A percentile compares a stretch with the other conserved stretches of the same genome.
These are phyloP conservation scores for Plasmodium vivax DNA, from an alignment of 169 alveolate genomes.

Conservation along the genomic window DNA sequence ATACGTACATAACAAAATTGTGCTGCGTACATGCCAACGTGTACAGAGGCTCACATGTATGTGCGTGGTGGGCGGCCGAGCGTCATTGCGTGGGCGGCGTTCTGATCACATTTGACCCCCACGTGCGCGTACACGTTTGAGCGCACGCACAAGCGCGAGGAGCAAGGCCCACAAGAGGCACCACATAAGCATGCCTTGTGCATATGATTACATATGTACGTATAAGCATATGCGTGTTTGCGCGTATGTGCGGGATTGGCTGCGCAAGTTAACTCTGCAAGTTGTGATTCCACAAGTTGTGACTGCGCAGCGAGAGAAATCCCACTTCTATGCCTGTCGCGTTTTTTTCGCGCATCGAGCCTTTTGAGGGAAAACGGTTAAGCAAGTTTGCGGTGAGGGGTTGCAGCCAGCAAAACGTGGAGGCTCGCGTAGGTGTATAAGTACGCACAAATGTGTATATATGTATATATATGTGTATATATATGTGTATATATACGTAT, in stretches of 20 bases:
- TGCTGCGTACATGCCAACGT: background rate
- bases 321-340: background rate
- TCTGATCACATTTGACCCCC: background rate
- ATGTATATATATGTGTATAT: too few relatives aligned
- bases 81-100: background rate
- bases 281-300: background rate
- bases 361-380: background rate
- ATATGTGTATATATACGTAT: too few relatives aligned
- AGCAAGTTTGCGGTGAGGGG: background rate
- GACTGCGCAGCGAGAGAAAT: background rate
- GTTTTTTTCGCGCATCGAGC: background rate
- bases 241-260: background rate
- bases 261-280: background rate
- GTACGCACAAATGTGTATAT: background rate
- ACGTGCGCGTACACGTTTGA: background rate
- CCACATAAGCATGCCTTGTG: background rate
- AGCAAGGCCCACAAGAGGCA: background rate
- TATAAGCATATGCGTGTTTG: background rate
- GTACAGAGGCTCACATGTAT: background rate
- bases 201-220: background rate
- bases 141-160: background rate
- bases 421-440: background rate
- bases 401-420: background rate
- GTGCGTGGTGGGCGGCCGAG: background rate
- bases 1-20: background rate